Evolutionary conservation across 306 rosid genomes (phyloP).

Genomic region (Mimosa bimucronata): DNA sequence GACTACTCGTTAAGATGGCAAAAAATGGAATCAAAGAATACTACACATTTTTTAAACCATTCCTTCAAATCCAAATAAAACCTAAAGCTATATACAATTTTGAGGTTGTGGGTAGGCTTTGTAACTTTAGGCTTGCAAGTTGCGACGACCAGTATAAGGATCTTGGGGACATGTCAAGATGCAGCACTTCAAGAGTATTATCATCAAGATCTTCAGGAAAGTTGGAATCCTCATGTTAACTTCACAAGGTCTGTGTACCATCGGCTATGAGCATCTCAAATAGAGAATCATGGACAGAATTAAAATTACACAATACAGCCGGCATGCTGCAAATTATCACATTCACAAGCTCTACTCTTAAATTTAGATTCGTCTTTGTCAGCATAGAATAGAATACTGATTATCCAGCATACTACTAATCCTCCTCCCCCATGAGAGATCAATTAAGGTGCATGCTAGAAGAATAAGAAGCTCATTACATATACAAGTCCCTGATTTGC

Average conservation of each 20-base stretch:
- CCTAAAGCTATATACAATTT: conserved; percentile 24
- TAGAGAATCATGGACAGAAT: conserved; percentile 61
- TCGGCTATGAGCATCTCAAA: conserved; percentile 54
- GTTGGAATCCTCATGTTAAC: conserved; percentile 44
- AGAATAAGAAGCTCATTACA: conserved; percentile 85
- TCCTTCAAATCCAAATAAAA: background rate
- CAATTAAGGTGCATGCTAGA: conserved; percentile 70
- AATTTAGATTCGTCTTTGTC: conserved; percentile 50
- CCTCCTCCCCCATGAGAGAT: conserved; percentile 60
- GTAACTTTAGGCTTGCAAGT: background rate
- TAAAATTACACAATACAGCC: conserved; percentile 50
- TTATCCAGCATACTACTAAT: background rate
- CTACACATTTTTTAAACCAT: background rate
- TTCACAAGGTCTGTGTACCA: conserved; percentile 36
- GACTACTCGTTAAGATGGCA: background rate
- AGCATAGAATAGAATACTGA: background rate
- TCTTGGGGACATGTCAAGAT: conserved; percentile 44
- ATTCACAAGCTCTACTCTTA: conserved; percentile 50
- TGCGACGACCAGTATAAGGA: conserved; percentile 17
- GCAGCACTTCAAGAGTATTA: conserved; percentile 57
- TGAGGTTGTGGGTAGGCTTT: conserved; percentile 27
- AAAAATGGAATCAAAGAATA: background rate
- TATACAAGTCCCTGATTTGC: conserved; percentile 78
- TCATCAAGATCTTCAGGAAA: conserved; percentile 64
- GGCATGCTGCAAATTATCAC: conserved; percentile 57